Conservation (phyloP, 768 basidiomycete genomes). For the Tylopilus felleus region DNA sequence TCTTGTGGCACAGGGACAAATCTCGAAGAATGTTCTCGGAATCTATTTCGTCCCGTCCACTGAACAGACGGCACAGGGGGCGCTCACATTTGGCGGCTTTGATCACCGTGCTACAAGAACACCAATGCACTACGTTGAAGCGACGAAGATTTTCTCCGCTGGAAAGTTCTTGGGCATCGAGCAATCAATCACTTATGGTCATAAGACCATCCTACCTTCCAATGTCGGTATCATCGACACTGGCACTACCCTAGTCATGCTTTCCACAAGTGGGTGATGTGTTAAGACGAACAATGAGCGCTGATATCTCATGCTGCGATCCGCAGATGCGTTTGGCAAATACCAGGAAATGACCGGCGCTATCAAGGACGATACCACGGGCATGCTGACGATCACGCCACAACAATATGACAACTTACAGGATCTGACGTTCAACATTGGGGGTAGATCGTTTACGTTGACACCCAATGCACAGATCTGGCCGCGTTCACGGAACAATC, state of each 20-base stretch:
- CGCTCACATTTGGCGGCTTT: constrained; percentile 28
- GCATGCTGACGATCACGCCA: background rate
- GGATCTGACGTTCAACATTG: background rate
- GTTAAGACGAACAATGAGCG: background rate
- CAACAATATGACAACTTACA: background rate
- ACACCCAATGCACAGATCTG: background rate
- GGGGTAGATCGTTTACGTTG: background rate
- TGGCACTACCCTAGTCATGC: constrained; percentile 26
- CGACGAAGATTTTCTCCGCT: constrained; percentile 26
- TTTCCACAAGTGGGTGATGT: background rate
- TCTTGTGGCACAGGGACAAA: constrained; percentile 26
- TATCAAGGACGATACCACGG: background rate
- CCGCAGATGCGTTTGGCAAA: background rate
- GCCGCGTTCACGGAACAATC: background rate
- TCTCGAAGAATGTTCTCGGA: constrained; percentile 27
- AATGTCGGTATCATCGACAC: constrained; percentile 35
- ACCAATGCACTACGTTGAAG: constrained; percentile 18
- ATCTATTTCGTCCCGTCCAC: constrained; percentile 29
- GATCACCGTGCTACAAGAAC: constrained; percentile 10
- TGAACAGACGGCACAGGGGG: constrained; percentile 13
- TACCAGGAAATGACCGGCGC: background rate
- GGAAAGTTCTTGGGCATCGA: constrained; percentile 32
- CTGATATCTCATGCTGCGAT: background rate
- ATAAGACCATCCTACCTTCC: constrained; percentile 14
- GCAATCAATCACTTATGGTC: constrained; percentile 32